Evolutionary conservation across 208 protist species (phyloP).

Genomic region (Tritrichomonas foetus): DNA sequence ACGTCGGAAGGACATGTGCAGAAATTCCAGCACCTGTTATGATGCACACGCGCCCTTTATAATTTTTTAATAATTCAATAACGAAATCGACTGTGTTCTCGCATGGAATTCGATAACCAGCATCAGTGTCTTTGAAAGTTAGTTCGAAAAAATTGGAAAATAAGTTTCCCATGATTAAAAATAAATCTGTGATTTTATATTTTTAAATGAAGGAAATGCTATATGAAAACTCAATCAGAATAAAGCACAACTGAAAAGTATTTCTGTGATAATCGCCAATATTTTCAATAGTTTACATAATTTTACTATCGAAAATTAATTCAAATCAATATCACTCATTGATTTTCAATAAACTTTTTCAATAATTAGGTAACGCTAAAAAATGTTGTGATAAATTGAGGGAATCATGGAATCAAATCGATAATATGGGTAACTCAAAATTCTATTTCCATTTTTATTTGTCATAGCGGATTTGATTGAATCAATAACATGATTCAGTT

Average conservation of each 20-base stretch:
- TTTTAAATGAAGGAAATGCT: no score
- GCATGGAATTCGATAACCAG: background rate
- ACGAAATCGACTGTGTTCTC: background rate
- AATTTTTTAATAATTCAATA: background rate
- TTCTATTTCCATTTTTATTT: no score
- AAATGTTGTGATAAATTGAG: no score
- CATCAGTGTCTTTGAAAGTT: background rate
- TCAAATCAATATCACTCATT: background rate
- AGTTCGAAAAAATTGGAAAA: background rate
- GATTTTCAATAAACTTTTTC: background rate
- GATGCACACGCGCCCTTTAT: background rate
- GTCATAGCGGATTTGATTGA: no score
- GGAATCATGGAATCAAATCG: no score
- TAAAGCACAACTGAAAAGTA: background rate
- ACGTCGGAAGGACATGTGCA: background rate
- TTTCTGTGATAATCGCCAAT: background rate
- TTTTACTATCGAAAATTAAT: background rate
- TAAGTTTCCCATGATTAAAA: background rate
- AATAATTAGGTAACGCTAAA: background rate
- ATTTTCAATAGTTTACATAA: background rate
- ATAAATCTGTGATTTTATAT: no score
- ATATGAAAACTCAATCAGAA: background rate
- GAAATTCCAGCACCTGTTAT: constrained; percentile 35
- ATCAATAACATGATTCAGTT: no score
- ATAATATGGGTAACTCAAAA: no score